A percentile compares a stretch with the other conserved stretches of the same genome.
These are phyloP conservation scores for Trichoderma simmonsii DNA, from an alignment of 2,329 filamentous ascomycete species.

Conservation along the genomic window DNA sequence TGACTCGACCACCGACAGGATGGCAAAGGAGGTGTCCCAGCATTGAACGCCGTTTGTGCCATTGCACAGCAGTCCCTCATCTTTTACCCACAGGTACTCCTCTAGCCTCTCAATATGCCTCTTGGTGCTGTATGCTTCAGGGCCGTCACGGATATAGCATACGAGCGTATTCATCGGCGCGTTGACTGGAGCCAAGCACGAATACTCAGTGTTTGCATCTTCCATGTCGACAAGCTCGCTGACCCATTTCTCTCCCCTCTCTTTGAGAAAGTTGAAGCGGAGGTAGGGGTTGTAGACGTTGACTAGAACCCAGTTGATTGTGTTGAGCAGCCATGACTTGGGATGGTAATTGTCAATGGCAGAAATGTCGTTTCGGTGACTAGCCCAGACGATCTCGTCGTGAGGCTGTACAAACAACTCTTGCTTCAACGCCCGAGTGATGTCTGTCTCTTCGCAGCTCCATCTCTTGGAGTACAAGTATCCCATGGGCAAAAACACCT, in stretches of 20 bases:
- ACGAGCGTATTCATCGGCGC: conserved; percentile 84
- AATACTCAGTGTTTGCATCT: conserved; percentile 87
- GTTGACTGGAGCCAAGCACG: conserved; percentile 84
- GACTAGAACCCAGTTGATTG: conserved; percentile 73
- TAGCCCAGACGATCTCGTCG: conserved; percentile 71
- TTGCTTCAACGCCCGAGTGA: conserved; percentile 69
- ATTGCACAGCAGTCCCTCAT: conserved; percentile 90
- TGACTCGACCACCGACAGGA: conserved; percentile 77
- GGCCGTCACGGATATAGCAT: conserved; percentile 82
- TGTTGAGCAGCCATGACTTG: conserved; percentile 79
- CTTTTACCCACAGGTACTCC: conserved; percentile 88
- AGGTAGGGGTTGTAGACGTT: conserved; percentile 79
- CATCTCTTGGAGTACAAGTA: conserved; percentile 84
- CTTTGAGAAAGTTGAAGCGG: conserved; percentile 61
- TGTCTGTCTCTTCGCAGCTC: conserved; percentile 69
- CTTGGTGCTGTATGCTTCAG: conserved; percentile 66
- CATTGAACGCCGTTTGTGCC: conserved; percentile 97
- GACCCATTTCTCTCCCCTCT: conserved; percentile 74
- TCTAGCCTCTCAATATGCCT: conserved; percentile 77
- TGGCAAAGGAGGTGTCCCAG: conserved; percentile 91
- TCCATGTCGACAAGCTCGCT: conserved; percentile 86
- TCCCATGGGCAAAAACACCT: conserved; percentile 90
- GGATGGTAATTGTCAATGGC: conserved; percentile 86
- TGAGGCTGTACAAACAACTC: conserved; percentile 82
- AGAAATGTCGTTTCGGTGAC: conserved; percentile 78